Evolutionary conservation across 2,329 filamentous ascomycete species (phyloP).

Genomic region (Dactylellina cionopaga): DNA sequence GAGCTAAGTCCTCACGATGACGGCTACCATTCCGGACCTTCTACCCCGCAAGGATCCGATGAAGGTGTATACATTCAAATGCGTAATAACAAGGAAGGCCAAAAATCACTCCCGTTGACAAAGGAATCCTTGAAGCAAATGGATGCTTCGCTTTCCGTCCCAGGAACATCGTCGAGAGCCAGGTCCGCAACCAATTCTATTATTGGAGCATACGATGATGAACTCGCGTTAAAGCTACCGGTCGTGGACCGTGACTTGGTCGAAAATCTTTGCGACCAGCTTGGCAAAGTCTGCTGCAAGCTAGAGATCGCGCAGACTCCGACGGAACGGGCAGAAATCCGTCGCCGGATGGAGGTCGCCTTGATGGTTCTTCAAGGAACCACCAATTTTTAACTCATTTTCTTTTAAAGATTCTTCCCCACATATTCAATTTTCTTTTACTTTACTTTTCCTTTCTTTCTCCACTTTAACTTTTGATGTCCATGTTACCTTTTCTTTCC

Average conservation of each 20-base stretch:
- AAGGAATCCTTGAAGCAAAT: conserved; percentile 36
- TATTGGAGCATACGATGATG: conserved; percentile 48
- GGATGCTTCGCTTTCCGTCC: conserved; percentile 30
- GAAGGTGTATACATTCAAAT: conserved; percentile 36
- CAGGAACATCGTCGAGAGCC: conserved; percentile 36
- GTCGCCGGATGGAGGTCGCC: conserved; percentile 49
- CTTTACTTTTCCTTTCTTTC: conserved; percentile 41
- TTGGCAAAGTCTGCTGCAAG: conserved; percentile 51
- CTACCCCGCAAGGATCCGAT: conserved; percentile 44
- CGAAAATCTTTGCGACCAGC: conserved; percentile 49
- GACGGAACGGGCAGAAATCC: conserved; percentile 39
- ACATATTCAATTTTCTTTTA: conserved; percentile 26
- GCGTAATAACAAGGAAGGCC: not conserved
- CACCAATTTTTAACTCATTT: conserved; percentile 17
- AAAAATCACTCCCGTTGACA: conserved; percentile 25
- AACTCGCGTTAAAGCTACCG: conserved; percentile 45
- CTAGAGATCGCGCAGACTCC: conserved; percentile 32
- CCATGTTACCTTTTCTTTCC: conserved; percentile 38
- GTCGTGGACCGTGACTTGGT: conserved; percentile 45
- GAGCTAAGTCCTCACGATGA: conserved; percentile 39
- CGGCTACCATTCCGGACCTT: conserved; percentile 50
- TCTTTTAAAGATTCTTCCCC: not conserved
- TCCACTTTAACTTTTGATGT: too few relatives aligned
- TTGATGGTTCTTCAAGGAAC: conserved; percentile 51
- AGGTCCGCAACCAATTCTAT: conserved; percentile 50